phyloP scores from a whole-genome alignment of 768 basidiomycete genomes.

The Flagelloscypha sp. region DNA sequence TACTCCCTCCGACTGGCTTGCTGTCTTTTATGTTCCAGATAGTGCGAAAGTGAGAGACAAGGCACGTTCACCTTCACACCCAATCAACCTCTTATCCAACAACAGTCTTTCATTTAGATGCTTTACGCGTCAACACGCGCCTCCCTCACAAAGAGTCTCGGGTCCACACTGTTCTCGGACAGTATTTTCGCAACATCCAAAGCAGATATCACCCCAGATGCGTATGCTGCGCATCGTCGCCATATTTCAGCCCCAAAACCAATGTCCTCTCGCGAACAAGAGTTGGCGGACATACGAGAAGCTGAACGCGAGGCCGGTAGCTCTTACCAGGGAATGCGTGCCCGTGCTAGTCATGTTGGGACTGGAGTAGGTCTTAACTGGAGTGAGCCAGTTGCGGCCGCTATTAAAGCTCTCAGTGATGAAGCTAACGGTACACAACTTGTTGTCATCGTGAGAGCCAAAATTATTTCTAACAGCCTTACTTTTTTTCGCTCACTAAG shows the following conservation, averaged over 20 bases:
- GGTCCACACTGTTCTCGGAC: slow-evolving; percentile 64
- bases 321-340: slow-evolving; percentile 50
- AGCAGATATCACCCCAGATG: slow-evolving; percentile 53
- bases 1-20: slow-evolving; percentile 59
- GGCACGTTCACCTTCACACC: slow-evolving; percentile 28
- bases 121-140: slow-evolving; percentile 76
- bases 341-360: slow-evolving; percentile 48
- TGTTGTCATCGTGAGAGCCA: slow-evolving; percentile 51
- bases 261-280: slow-evolving; percentile 73
- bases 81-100: background rate
- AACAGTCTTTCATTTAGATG: slow-evolving; percentile 45
- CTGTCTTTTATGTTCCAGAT: slow-evolving; percentile 78
- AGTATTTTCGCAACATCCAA: slow-evolving; percentile 74
- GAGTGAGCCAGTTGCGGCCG: slow-evolving; percentile 55
- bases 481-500: background rate
- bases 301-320: slow-evolving; percentile 59
- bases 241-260: slow-evolving; percentile 75
- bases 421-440: slow-evolving; percentile 40
- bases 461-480: slow-evolving; percentile 1
- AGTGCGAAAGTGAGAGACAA: slow-evolving; percentile 74
- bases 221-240: slow-evolving; percentile 65
- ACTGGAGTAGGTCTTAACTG: slow-evolving; percentile 59
- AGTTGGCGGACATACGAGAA: slow-evolving; percentile 66
- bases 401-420: slow-evolving; percentile 49
- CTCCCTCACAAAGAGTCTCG: slow-evolving; percentile 63